These are phyloP conservation scores for Acacia confusa DNA, from an alignment of 306 rosid species.

Conservation along the genomic window DNA sequence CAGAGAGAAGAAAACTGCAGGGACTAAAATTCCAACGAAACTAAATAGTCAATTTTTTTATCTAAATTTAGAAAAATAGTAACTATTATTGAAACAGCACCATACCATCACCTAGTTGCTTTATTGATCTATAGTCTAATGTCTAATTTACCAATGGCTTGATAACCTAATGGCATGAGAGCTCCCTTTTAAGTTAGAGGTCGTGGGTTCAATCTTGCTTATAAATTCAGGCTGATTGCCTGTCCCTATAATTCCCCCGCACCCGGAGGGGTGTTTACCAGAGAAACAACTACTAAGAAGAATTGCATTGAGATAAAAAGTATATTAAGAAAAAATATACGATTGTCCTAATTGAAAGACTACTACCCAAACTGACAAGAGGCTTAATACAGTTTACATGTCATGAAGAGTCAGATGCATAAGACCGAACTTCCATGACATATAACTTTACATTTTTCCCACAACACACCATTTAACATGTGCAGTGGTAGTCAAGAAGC, in stretches of 20 bases:
- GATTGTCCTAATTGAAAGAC: not conserved
- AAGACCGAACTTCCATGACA: not conserved
- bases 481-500: not conserved
- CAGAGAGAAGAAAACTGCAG: not conserved
- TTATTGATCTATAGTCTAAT: not conserved
- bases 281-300: not conserved
- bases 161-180: no score
- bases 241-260: no score
- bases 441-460: not conserved
- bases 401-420: not conserved
- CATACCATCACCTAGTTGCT: not conserved
- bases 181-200: no score
- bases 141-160: not conserved
- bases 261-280: no score
- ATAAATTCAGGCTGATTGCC: no score
- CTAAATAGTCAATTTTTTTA: not conserved
- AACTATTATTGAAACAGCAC: not conserved
- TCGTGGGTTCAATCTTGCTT: no score
- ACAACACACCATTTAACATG: not conserved
- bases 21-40: not conserved
- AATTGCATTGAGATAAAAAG: not conserved
- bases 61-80: not conserved
- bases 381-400: not conserved
- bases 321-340: not conserved
- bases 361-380: not conserved